Evolutionary conservation across 306 rosid genomes (phyloP).

Genomic region (Carpinus viminea): DNA sequence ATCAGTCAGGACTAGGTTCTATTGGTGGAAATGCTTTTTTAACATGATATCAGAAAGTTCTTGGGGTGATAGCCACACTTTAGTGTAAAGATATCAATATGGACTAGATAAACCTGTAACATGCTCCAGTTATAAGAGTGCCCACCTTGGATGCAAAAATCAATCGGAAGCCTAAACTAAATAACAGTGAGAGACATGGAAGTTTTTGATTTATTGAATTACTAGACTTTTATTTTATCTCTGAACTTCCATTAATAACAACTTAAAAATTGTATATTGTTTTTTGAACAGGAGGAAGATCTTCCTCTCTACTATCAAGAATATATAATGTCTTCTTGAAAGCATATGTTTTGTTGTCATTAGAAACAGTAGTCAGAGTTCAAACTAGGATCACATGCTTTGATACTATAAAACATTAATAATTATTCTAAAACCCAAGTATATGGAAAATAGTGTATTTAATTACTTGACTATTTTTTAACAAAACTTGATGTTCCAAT

Average conservation of each 20-base stretch:
- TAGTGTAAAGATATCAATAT: background rate
- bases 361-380: background rate
- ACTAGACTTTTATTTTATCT: background rate
- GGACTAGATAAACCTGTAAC: background rate
- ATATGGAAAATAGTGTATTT: background rate
- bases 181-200: background rate
- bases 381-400: no score
- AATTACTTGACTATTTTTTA: background rate
- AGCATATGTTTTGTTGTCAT: background rate
- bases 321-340: no score
- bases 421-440: no score
- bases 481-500: background rate
- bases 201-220: background rate
- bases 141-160: background rate
- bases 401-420: no score
- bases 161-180: background rate
- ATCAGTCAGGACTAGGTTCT: background rate
- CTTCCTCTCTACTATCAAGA: no score
- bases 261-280: background rate
- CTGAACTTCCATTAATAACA: background rate
- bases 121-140: background rate
- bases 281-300: background rate
- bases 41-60: background rate
- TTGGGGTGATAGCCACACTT: background rate
- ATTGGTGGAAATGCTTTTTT: background rate